Conservation (phyloP, 441 rosid species). For the Erodium moschatum region DNA sequence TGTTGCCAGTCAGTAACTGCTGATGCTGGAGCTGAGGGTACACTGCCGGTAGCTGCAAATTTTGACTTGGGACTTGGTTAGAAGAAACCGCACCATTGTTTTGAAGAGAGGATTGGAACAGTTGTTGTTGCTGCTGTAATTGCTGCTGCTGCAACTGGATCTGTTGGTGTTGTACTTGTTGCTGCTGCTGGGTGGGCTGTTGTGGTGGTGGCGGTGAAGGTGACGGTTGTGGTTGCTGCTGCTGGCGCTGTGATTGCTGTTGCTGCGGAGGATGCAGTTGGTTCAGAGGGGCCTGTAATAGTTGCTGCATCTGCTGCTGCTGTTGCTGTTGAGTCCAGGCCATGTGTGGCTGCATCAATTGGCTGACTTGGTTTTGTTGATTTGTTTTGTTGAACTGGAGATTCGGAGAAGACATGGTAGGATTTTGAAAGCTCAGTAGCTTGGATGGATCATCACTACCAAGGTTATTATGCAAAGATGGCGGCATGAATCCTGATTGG, state of each 20-base stretch:
- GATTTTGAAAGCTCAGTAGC: constrained; percentile 73
- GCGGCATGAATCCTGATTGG: constrained; percentile 39
- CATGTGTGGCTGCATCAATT: constrained; percentile 53
- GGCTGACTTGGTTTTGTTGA: constrained; percentile 43
- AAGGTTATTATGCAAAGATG: constrained; percentile 39
- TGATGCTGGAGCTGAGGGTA: constrained; percentile 51
- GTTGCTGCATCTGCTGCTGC: constrained; percentile 33
- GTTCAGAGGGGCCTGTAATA: neutral
- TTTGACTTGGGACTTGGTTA: constrained; percentile 39
- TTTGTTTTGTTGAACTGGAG: constrained; percentile 65
- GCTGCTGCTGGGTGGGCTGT: constrained; percentile 33
- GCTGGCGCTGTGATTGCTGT: constrained; percentile 47
- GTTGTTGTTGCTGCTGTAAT: constrained; percentile 24
- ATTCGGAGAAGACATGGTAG: constrained; percentile 43
- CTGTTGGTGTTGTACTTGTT: constrained; percentile 34
- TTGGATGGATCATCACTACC: constrained; percentile 49
- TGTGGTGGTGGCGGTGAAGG: constrained; percentile 22
- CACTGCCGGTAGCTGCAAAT: constrained; percentile 38
- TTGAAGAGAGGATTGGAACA: constrained; percentile 42
- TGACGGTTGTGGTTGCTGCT: constrained; percentile 27
- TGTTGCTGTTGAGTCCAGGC: constrained; percentile 67
- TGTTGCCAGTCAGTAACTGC: constrained; percentile 40
- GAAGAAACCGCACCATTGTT: constrained; percentile 32
- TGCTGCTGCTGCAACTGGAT: constrained; percentile 12
- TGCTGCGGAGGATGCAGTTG: constrained; percentile 27